Evolutionary conservation across 2,329 filamentous ascomycete genomes (phyloP), one percentile per base, ranked within the genome.

Genomic region (Colletotrichum destructivum): DNA sequence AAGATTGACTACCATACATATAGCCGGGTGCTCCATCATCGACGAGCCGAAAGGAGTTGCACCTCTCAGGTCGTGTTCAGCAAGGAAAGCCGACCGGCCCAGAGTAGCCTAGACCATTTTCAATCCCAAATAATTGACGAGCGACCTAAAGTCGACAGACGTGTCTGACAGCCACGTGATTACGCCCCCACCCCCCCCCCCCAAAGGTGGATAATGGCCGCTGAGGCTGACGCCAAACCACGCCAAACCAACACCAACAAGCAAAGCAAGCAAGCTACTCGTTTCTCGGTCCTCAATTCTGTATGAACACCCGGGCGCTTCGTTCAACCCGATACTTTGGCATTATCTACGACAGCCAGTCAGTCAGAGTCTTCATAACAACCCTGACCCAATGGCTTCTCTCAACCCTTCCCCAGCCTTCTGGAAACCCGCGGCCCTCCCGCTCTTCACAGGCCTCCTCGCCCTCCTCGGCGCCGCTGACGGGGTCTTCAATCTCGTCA

Each of bases 391-490:
- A 13, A 69, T 69, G 65, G 21, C 64, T n/a, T 31, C 51, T 26
- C 35, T 57, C 44, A 40, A 47, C 21, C 12, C 51, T n/a, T 62
- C 59, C 16, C 23, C 44, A 7, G 52, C 38, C 31, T 38, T 59
- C 21, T 72, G 69, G 69, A 69, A 54, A 35, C 69, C 69, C 3
- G 59, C 52, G 21, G 69, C 69, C 18, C 65, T 72, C 6, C 69
- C 65, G 7, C 2, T 69, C 54, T 72, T 72, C 65, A 72, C 69
- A 1, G 52, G 59, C 16, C 52, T 72, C 31, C 65, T 72, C 59
- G 65, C 69, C 12, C 59, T 72, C 40, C 46, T 72, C 15, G 65
- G 65, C 47, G 69, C 69, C 23, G 46, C 64, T 13, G 69, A 72
- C 44, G 69, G 69, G 8, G 15, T 44, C 65, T 7, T 64, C 46